phyloP scores from a whole-genome alignment of 306 rosid species.

The Fagus crenata region DNA sequence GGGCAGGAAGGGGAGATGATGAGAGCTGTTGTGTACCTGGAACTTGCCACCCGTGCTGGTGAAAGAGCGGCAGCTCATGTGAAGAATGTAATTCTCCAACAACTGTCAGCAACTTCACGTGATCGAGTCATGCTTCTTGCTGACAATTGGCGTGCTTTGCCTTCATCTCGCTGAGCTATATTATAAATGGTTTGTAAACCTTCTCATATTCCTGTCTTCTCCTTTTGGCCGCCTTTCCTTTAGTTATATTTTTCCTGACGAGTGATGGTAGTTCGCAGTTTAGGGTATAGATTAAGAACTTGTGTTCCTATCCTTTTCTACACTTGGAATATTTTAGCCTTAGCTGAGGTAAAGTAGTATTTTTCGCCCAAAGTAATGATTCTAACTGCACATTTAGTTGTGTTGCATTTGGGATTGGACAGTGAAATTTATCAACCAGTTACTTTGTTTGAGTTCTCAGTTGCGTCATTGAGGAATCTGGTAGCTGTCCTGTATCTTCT shows the following conservation, averaged over 20 bases:
- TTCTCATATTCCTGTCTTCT: not conserved
- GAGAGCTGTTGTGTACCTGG: slow-evolving; percentile 85
- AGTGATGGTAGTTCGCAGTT: not conserved
- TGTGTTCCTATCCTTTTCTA: not conserved
- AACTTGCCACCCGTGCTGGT: slow-evolving; percentile 77
- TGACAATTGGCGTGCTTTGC: slow-evolving; percentile 70
- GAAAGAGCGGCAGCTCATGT: slow-evolving; percentile 70
- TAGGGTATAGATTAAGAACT: not conserved
- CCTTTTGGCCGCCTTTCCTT: not conserved
- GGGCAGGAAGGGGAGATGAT: slow-evolving; percentile 76
- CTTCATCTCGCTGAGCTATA: slow-evolving; percentile 46
- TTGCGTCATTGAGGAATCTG: not conserved
- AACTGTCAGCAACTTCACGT: slow-evolving; percentile 55
- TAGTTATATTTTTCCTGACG: not conserved
- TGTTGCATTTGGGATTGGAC: not conserved
- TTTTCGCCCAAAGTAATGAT: not conserved
- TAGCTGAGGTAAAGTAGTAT: too few species aligned
- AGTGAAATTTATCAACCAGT: not conserved
- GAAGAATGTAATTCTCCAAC: slow-evolving; percentile 63
- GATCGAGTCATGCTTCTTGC: slow-evolving; percentile 58
- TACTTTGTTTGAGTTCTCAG: not conserved
- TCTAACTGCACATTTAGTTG: not conserved
- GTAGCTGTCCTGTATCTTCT: not conserved
- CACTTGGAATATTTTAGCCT: not conserved
- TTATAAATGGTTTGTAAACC: slow-evolving; percentile 3